Percentiles rank a stretch among this genome's conserved stretches.
phyloP scores from a whole-genome alignment of 345 rosid species.

The Ailanthus altissimus region DNA sequence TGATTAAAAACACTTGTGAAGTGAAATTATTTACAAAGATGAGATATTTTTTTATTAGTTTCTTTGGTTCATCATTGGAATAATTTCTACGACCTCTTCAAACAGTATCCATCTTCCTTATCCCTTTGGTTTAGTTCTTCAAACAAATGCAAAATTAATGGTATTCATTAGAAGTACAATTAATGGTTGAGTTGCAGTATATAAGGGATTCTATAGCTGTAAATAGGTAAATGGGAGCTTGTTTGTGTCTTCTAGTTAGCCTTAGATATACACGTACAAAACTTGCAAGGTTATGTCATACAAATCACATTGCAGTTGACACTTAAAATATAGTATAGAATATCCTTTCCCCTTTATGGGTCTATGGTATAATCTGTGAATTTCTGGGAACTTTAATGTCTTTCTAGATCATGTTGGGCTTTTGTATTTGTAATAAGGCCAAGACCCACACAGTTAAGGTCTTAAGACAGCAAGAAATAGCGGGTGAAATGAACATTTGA shows the following conservation, averaged over 20 bases:
- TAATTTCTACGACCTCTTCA: too few species aligned
- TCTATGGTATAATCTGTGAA: neutral
- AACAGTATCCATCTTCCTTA: too few species aligned
- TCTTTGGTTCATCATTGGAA: neutral
- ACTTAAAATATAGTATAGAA: neutral
- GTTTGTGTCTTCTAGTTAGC: neutral
- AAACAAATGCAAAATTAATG: neutral
- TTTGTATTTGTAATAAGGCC: neutral
- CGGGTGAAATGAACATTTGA: neutral
- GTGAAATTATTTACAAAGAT: neutral
- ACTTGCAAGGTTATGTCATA: neutral
- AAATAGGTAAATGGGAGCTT: neutral
- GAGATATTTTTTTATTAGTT: neutral
- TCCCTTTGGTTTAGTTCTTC: too few species aligned
- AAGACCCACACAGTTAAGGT: neutral
- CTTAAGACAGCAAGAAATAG: neutral
- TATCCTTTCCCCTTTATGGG: neutral
- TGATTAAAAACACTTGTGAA: neutral
- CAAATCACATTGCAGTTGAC: neutral
- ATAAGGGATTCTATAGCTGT: neutral
- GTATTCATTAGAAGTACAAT: neutral
- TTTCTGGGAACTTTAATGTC: neutral
- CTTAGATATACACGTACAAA: neutral
- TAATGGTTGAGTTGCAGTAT: neutral
- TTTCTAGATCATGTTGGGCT: neutral